Conservation (phyloP, 2,329 filamentous ascomycete species). For the Colletotrichum theobromicola region DNA sequence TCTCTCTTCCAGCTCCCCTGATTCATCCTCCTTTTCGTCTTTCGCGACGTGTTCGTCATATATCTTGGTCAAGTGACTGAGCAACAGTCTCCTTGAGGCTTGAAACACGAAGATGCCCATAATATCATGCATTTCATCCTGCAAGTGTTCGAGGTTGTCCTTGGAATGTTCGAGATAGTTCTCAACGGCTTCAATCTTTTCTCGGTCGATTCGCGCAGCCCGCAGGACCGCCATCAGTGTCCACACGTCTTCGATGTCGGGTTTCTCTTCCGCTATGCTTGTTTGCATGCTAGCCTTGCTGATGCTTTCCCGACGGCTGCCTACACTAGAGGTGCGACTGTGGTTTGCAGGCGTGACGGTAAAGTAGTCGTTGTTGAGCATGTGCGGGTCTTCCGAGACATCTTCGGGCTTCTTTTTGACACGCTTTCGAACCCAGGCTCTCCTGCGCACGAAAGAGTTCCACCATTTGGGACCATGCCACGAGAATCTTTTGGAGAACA, state of each 20-base stretch:
- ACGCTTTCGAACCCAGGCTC: conserved; percentile 86
- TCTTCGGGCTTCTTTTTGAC: conserved; percentile 62
- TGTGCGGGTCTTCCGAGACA: conserved; percentile 60
- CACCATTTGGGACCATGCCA: conserved; percentile 96
- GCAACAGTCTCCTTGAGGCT: conserved; percentile 78
- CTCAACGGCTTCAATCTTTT: conserved; percentile 85
- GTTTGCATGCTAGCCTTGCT: conserved; percentile 43
- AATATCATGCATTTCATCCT: conserved; percentile 80
- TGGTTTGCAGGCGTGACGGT: conserved; percentile 65
- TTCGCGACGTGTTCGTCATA: conserved; percentile 61
- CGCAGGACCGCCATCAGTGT: conserved; percentile 74
- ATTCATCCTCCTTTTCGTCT: conserved; percentile 45
- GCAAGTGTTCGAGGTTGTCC: conserved; percentile 77
- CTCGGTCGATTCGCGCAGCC: conserved; percentile 79
- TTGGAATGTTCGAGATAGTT: conserved; percentile 81
- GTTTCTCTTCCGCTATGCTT: conserved; percentile 17
- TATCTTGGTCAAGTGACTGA: conserved; percentile 71
- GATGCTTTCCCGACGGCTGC: conserved; percentile 35
- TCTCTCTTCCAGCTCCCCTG: conserved; percentile 40
- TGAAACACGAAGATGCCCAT: conserved; percentile 92
- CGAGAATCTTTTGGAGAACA: conserved; percentile 74
- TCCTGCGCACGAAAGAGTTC: conserved; percentile 89
- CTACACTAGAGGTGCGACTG: conserved; percentile 28
- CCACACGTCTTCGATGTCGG: conserved; percentile 64
- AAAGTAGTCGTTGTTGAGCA: conserved; percentile 81